A percentile compares a stretch with the other conserved stretches of the same genome.
These are phyloP conservation scores for Neurospora terricola DNA, from an alignment of 495 filamentous ascomycete species.

Conservation along the genomic window DNA sequence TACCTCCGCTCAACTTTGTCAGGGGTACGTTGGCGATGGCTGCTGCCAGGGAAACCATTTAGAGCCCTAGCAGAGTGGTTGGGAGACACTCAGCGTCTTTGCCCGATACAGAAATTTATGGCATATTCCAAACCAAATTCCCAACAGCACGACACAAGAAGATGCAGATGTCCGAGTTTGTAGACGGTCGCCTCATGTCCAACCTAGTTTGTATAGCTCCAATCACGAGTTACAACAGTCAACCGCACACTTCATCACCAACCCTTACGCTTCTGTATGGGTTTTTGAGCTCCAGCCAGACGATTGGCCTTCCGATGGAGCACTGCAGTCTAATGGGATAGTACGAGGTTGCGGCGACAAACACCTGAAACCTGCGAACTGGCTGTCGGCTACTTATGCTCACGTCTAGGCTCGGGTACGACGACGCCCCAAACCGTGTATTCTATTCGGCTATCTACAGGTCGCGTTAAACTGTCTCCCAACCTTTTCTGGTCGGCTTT, in stretches of 20 bases:
- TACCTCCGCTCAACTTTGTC: neutral
- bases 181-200: neutral
- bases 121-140: neutral
- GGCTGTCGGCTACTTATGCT: neutral
- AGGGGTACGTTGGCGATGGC: neutral
- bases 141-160: neutral
- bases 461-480: fast-evolving
- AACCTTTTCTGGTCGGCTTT: neutral
- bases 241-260: neutral
- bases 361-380: neutral
- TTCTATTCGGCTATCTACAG: neutral
- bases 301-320: neutral
- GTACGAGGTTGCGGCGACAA: neutral
- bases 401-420: neutral
- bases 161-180: neutral
- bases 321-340: neutral
- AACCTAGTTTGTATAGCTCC: neutral
- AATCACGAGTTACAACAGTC: neutral
- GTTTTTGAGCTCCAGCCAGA: neutral
- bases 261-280: neutral
- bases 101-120: neutral
- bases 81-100: neutral
- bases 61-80: neutral
- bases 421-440: neutral
- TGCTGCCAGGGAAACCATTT: neutral